These are phyloP conservation scores for Mycena galericulata DNA, from an alignment of 768 basidiomycete species.

Conservation along the genomic window DNA sequence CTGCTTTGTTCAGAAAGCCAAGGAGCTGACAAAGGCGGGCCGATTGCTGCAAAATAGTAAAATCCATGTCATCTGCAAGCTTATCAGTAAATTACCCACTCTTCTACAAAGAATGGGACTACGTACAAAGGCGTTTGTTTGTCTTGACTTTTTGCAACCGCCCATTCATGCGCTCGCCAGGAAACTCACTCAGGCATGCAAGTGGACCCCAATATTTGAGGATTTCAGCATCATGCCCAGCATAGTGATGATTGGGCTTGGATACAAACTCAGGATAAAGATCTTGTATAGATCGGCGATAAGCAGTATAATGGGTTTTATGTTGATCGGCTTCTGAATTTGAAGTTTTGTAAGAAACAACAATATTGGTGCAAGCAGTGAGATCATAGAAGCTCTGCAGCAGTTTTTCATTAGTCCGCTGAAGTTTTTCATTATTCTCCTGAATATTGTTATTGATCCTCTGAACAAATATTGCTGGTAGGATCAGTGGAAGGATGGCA, in stretches of 20 bases:
- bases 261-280: constrained; percentile 4
- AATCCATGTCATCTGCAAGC: constrained; percentile 18
- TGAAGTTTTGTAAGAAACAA: constrained; percentile 27
- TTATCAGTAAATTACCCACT: neutral
- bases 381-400: constrained; percentile 28
- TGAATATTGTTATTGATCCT: neutral
- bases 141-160: constrained; percentile 13
- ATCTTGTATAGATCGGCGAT: neutral
- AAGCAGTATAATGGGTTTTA: constrained; percentile 13
- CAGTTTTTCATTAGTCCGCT: no score
- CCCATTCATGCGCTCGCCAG: constrained; percentile 34
- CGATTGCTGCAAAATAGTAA: constrained; percentile 19
- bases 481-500: constrained; percentile 29
- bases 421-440: no score
- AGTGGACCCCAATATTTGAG: constrained; percentile 35
- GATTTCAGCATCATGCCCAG: constrained; percentile 18
- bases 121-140: constrained; percentile 16
- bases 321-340: constrained; percentile 23
- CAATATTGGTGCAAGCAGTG: constrained; percentile 26
- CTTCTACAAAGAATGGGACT: neutral
- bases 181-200: constrained; percentile 28
- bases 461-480: constrained; percentile 21
- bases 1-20: neutral
- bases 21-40: constrained; percentile 9
- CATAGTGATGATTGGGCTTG: constrained; percentile 32